Evolutionary conservation across 768 basidiomycete species (phyloP), one percentile per base, ranked within the genome.

Genomic region (Lepiota venenata): DNA sequence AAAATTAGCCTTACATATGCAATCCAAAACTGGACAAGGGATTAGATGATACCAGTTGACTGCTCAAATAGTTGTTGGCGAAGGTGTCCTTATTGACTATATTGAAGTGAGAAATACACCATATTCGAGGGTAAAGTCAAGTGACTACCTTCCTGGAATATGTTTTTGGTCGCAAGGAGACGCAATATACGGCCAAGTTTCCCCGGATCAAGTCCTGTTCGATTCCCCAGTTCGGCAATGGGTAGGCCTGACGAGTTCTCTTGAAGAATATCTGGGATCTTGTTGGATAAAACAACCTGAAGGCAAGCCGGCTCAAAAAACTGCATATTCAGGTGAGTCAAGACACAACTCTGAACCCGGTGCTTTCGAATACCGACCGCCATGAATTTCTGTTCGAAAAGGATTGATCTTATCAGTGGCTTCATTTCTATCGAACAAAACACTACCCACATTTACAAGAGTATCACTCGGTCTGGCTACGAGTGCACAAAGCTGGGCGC

Each of bases 171-270:
- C 12, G 73, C 69, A 4, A 79, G 66, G 3, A 69, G 56, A 2
- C 75, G 70, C 44, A 79, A 51, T 29, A 77, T 65, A 2, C 75
- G 66, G 1, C 64, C 66, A 1, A 78, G 62, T 51, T 77, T 79
- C 22, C 56, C 63, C 7, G 58, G 54, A 16, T 76, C 64, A 7
- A 76, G 55, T 3, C 70, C 66, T 2, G 71, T 57, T 39, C 61
- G 60, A 16, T 56, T 32, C 12, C 63, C 62, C 1, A 78, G 54
- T 4, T 73, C 71, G 3, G 58, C 40, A 10, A 73, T 65, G 43
- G 69, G 69, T 52, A 74, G 53, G 1, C 77, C 77, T 2, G 68
- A 60, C 1, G 73, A 70, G 16, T 64, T 59, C n/a, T 67, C 64
- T 7, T 63, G 54, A 20, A 79, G 66, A 18, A 67, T 60, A 53